phyloP scores from a whole-genome alignment of 139 green algal genomes.

The Monoraphidium neglectum region DNA sequence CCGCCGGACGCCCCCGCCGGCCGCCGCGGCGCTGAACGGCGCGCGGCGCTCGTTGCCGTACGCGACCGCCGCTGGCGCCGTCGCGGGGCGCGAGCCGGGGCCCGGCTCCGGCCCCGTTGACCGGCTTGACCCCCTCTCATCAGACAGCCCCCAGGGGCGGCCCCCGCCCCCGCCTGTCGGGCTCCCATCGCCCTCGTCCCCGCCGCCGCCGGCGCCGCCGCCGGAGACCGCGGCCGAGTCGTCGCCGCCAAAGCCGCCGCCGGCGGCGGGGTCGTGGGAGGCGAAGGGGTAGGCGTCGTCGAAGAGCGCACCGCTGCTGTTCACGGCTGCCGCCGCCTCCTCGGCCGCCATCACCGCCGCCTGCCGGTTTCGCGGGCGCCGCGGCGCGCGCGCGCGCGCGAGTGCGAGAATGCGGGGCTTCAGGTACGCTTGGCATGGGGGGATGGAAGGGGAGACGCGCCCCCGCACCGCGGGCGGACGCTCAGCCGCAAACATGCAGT shows the following conservation, averaged over 20 bases:
- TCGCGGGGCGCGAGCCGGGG: no score
- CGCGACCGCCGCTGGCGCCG: no score
- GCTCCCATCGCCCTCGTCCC: neutral
- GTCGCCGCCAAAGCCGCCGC: neutral
- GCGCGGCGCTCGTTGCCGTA: no score
- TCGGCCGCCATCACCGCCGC: conserved; percentile 19
- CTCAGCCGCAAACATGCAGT: neutral
- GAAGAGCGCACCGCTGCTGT: conserved; percentile 24
- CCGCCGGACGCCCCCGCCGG: conserved; percentile 53
- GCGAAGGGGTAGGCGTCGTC: conserved; percentile 9
- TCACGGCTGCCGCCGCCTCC: conserved; percentile 29
- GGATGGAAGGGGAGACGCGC: neutral
- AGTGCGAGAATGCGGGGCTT: neutral
- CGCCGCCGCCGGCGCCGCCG: neutral
- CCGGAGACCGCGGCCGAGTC: no score
- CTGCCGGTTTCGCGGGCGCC: no score
- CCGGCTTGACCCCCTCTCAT: neutral
- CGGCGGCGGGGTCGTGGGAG: neutral
- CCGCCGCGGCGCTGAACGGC: conserved; percentile 50
- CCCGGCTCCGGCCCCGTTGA: no score
- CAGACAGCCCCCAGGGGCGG: neutral
- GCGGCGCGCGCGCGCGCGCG: neutral
- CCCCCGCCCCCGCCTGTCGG: neutral
- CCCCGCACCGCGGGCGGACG: neutral
- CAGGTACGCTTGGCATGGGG: neutral